Evolutionary conservation across 257 asterid genomes (phyloP).

Genomic region (Penstemon davidsonii): DNA sequence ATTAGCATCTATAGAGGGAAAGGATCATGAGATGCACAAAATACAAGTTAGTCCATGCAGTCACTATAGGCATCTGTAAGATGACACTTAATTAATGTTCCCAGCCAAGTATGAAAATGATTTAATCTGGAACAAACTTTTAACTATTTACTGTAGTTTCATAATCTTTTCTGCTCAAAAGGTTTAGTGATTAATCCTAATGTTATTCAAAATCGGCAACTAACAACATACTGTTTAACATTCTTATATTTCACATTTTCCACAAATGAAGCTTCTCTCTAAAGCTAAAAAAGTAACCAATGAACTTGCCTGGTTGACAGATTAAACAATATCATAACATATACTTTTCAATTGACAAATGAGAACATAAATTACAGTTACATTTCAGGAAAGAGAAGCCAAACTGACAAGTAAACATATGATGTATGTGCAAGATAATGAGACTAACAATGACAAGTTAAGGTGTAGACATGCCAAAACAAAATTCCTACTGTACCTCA

Average conservation of each 20-base stretch:
- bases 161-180: background rate
- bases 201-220: background rate
- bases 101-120: background rate
- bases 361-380: background rate
- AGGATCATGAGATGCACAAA: slow-evolving; percentile 22
- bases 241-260: too few species aligned
- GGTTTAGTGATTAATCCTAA: background rate
- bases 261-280: background rate
- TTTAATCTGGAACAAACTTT: background rate
- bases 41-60: background rate
- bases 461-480: slow-evolving; percentile 9
- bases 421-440: background rate
- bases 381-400: background rate
- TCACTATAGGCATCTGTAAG: background rate
- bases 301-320: background rate
- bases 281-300: background rate
- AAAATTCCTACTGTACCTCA: slow-evolving; percentile 55
- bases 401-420: slow-evolving; percentile 9
- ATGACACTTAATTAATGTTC: background rate
- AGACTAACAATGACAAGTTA: slow-evolving; percentile 6
- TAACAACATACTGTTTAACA: background rate
- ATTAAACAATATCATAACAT: background rate
- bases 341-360: background rate
- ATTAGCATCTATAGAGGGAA: slow-evolving; percentile 28
- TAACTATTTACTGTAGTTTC: too few species aligned